These are phyloP conservation scores for Candolleomyces eurysporus DNA, from an alignment of 768 basidiomycete species.

Conservation along the genomic window DNA sequence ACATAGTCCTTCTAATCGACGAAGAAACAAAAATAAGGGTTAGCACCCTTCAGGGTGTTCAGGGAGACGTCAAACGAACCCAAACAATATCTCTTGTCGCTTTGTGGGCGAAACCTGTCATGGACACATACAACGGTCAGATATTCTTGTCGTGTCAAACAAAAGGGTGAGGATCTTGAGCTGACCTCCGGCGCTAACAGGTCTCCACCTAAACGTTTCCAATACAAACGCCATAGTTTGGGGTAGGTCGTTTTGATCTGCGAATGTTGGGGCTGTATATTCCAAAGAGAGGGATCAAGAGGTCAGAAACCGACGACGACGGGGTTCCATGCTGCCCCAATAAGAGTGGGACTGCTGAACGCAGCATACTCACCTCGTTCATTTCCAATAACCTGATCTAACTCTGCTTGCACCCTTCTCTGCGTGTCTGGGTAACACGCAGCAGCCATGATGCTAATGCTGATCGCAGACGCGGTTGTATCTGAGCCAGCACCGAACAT, in stretches of 20 bases:
- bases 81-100: constrained; percentile 64
- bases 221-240: constrained; percentile 49
- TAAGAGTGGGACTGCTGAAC: neutral
- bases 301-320: too few species aligned
- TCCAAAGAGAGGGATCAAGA: too few species aligned
- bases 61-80: constrained; percentile 29
- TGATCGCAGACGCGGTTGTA: constrained; percentile 61
- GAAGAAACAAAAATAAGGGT: too few species aligned
- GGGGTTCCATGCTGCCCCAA: neutral
- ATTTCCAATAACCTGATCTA: constrained; percentile 52
- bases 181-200: constrained; percentile 46
- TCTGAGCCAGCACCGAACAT: constrained; percentile 70
- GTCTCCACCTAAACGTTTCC: constrained; percentile 51
- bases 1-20: constrained; percentile 38
- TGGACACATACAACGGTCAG: neutral
- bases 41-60: neutral
- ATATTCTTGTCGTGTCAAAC: neutral
- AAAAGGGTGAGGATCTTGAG: neutral
- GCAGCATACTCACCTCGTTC: constrained; percentile 29
- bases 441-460: constrained; percentile 55
- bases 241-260: constrained; percentile 40
- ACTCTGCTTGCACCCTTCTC: constrained; percentile 47
- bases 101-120: constrained; percentile 56
- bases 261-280: constrained; percentile 33
- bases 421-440: constrained; percentile 55